phyloP scores from a whole-genome alignment of 2,329 filamentous ascomycete genomes.

The Apiospora arundinis region DNA sequence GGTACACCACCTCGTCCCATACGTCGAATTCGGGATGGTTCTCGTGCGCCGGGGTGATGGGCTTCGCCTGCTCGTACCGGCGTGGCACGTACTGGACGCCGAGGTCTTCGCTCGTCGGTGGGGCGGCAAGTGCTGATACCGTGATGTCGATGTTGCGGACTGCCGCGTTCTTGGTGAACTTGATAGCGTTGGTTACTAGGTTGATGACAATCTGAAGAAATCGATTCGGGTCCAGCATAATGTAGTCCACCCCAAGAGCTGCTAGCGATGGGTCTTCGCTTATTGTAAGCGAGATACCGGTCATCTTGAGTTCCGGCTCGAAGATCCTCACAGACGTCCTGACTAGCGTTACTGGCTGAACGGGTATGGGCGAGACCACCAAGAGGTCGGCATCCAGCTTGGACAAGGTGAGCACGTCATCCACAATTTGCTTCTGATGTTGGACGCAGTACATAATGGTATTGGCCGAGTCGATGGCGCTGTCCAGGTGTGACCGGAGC shows the following conservation, averaged over 20 bases:
- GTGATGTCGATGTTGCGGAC: conserved; percentile 60
- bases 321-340: conserved; percentile 78
- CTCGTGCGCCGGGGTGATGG: conserved; percentile 21
- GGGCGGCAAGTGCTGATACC: conserved; percentile 51
- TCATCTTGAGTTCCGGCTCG: conserved; percentile 73
- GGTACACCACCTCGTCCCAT: conserved; percentile 52
- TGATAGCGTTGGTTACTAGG: conserved; percentile 80
- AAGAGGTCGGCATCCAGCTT: conserved; percentile 80
- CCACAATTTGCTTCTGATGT: conserved; percentile 81
- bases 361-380: conserved; percentile 72
- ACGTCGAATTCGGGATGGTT: conserved; percentile 18
- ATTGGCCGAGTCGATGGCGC: conserved; percentile 75
- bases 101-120: conserved; percentile 45
- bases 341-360: conserved; percentile 71
- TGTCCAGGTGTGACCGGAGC: conserved; percentile 54
- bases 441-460: conserved; percentile 80
- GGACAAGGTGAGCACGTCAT: conserved; percentile 75
- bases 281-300: conserved; percentile 71
- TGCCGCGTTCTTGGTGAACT: conserved; percentile 73
- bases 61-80: conserved; percentile 47
- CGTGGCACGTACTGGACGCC: conserved; percentile 68
- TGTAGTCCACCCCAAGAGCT: conserved; percentile 65
- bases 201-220: conserved; percentile 83
- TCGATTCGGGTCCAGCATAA: conserved; percentile 73
- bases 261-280: conserved; percentile 67